Percentiles rank a stretch among this genome's conserved stretches.
Conservation (phyloP, 2,329 filamentous ascomycete genomes). For the Helotiales sp. region DNA sequence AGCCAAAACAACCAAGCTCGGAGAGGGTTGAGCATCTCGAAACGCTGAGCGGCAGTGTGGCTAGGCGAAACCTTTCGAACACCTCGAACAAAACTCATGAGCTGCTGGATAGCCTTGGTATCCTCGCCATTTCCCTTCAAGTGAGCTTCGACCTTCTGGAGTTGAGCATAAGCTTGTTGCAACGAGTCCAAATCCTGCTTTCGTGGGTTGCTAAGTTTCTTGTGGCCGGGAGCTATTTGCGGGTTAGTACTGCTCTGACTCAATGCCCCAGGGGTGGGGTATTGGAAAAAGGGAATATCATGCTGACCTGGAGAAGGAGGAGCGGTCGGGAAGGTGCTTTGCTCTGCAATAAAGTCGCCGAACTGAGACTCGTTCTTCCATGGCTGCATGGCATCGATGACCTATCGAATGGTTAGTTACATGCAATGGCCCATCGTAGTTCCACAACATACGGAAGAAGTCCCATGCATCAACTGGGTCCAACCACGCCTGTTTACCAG, state of each 20-base stretch:
- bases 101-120: slow-evolving; percentile 68
- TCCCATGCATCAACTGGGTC: slow-evolving; percentile 91
- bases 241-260: neutral
- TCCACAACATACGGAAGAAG: slow-evolving; percentile 72
- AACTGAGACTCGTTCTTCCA: slow-evolving; percentile 93
- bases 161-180: slow-evolving; percentile 68
- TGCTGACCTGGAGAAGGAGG: slow-evolving; percentile 58
- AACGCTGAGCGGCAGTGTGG: slow-evolving; percentile 80
- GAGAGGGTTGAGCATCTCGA: slow-evolving; percentile 85
- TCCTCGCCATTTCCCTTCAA: slow-evolving; percentile 73
- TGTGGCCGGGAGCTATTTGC: slow-evolving; percentile 57
- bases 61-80: slow-evolving; percentile 72
- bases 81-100: slow-evolving; percentile 74
- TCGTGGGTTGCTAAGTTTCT: slow-evolving; percentile 61
- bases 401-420: slow-evolving; percentile 54
- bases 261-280: neutral
- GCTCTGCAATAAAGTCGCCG: slow-evolving; percentile 79
- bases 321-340: slow-evolving; percentile 73
- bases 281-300: neutral
- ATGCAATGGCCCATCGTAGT: slow-evolving; percentile 13
- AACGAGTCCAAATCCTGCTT: slow-evolving; percentile 75
- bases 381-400: slow-evolving; percentile 87
- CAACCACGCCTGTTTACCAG: slow-evolving; percentile 76
- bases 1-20: slow-evolving; percentile 97
- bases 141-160: slow-evolving; percentile 70